A percentile compares a stretch with the other conserved stretches of the same genome.
Evolutionary conservation across 2,329 filamentous ascomycete genomes (phyloP).

Genomic region (Alternaria sp.): DNA sequence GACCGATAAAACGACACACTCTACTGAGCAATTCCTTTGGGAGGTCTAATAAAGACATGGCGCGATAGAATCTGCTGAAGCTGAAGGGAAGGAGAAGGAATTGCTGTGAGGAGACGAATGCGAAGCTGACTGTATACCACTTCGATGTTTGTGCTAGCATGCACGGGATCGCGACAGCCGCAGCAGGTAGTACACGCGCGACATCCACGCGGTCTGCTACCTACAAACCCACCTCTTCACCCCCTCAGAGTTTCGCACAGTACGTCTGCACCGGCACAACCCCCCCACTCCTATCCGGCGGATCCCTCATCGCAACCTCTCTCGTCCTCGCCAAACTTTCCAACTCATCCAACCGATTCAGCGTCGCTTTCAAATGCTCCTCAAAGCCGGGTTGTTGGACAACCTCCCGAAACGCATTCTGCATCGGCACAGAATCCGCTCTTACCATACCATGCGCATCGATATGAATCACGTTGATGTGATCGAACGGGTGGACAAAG

Average conservation of each 20-base stretch:
- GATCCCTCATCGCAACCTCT: slow-evolving; percentile 88
- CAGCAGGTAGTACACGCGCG: neutral
- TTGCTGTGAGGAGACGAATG: neutral
- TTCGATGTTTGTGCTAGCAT: neutral
- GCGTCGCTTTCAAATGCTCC: slow-evolving; percentile 77
- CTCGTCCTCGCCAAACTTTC: slow-evolving; percentile 90
- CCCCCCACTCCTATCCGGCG: slow-evolving; percentile 34
- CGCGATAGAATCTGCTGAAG: neutral
- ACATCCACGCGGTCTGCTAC: neutral
- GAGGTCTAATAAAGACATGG: neutral
- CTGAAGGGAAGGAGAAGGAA: neutral
- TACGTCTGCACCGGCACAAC: slow-evolving; percentile 39
- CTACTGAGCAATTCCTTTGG: neutral
- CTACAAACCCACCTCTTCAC: neutral
- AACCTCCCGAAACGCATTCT: slow-evolving; percentile 85
- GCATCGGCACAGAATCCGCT: slow-evolving; percentile 95
- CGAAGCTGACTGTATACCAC: neutral
- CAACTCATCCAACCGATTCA: slow-evolving; percentile 84
- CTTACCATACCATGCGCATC: slow-evolving; percentile 84
- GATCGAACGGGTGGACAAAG: slow-evolving; percentile 89
- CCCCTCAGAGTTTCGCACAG: slow-evolving; percentile 30
- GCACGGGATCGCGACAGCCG: neutral
- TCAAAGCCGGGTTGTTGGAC: slow-evolving; percentile 78
- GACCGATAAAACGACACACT: neutral
- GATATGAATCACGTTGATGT: slow-evolving; percentile 93